Conservation (phyloP, 139 green algal species). For the Yamagishiella unicocca region DNA sequence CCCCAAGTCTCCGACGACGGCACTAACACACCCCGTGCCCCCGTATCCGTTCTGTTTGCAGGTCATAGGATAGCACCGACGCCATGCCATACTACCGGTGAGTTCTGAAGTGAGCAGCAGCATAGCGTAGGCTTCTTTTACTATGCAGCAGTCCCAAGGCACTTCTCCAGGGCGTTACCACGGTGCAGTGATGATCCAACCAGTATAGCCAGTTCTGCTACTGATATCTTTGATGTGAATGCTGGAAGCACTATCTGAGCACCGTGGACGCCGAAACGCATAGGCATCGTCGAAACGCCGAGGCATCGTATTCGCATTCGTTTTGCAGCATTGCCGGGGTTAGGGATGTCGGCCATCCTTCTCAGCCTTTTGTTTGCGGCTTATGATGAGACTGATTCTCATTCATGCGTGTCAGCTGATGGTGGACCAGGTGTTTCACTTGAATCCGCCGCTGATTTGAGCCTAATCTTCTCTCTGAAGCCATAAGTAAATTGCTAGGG, state of each 20-base stretch:
- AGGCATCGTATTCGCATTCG: no score
- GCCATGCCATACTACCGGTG: neutral
- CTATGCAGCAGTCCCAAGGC: neutral
- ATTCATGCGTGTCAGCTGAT: constrained; percentile 52
- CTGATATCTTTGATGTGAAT: constrained; percentile 43
- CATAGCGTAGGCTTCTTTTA: neutral
- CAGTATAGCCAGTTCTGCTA: constrained; percentile 51
- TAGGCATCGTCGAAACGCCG: no score
- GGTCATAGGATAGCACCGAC: neutral
- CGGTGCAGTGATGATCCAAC: constrained; percentile 41
- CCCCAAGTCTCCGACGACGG: neutral
- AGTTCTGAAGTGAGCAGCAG: neutral
- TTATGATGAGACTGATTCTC: constrained; percentile 36
- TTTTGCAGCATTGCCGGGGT: no score
- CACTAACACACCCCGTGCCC: neutral
- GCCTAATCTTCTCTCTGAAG: constrained; percentile 49
- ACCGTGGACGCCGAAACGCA: neutral
- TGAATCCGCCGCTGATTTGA: neutral
- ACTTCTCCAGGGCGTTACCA: neutral
- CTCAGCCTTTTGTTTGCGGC: neutral
- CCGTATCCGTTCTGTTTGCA: neutral
- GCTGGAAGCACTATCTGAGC: constrained; percentile 39
- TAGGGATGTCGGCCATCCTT: no score
- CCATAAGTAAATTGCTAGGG: neutral
- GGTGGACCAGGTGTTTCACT: neutral